phyloP scores from a whole-genome alignment of 2,329 filamentous ascomycete genomes.

The Neofusicoccum kwambonambiense region DNA sequence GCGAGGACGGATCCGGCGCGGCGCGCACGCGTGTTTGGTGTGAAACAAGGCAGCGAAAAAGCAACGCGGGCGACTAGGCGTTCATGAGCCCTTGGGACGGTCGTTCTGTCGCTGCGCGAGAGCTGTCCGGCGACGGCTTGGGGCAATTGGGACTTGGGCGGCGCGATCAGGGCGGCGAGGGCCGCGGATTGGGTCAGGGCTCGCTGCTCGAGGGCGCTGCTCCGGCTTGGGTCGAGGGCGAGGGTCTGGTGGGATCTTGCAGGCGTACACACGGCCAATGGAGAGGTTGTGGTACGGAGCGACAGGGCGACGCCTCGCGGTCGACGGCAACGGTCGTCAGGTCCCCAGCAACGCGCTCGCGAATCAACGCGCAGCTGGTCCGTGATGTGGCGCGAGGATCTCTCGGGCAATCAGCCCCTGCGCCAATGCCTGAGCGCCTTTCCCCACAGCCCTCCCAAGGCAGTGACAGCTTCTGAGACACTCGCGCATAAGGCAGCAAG shows the following conservation, averaged over 20 bases:
- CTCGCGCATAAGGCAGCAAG: neutral
- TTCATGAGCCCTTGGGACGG: neutral
- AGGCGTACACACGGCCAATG: neutral
- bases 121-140: neutral
- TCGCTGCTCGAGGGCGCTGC: neutral
- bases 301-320: conserved; percentile 1
- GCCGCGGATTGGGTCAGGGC: neutral
- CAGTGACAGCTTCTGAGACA: conserved; percentile 5
- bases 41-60: conserved; percentile 9
- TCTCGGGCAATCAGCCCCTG: conserved; percentile 1
- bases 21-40: neutral
- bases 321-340: conserved; percentile 11
- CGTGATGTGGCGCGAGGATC: conserved; percentile 6
- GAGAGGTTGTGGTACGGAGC: conserved; percentile 3
- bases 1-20: neutral
- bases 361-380: conserved; percentile 9
- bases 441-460: conserved; percentile 4
- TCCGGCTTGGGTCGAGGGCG: neutral
- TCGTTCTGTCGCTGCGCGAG: neutral
- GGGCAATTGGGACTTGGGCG: conserved; percentile 3
- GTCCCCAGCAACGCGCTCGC: conserved; percentile 15
- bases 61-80: neutral
- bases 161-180: neutral
- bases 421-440: conserved; percentile 6
- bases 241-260: neutral